Conservation (phyloP, 1,139 yeast species). For the Suhomyces atakaporum region DNA sequence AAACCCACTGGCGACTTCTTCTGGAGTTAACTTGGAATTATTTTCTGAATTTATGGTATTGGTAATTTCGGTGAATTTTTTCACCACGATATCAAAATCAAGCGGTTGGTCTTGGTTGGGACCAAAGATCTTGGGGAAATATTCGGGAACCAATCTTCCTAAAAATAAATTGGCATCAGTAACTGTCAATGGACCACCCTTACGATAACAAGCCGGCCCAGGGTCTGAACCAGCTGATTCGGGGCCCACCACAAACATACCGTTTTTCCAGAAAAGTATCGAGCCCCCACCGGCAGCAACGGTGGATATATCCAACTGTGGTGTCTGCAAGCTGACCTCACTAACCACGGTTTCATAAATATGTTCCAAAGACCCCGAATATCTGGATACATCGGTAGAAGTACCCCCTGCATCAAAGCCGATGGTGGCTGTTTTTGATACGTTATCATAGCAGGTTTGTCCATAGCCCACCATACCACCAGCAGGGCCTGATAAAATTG, state of each 20-base stretch:
- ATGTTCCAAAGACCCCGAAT: constrained; percentile 41
- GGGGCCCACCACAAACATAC: constrained; percentile 51
- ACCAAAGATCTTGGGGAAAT: constrained; percentile 47
- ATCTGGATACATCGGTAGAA: constrained; percentile 49
- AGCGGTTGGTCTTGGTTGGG: constrained; percentile 43
- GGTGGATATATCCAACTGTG: constrained; percentile 48
- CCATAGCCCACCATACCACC: constrained; percentile 56
- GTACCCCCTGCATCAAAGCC: constrained; percentile 54
- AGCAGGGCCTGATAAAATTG: constrained; percentile 52
- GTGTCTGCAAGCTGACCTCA: constrained; percentile 46
- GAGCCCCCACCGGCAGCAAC: constrained; percentile 55
- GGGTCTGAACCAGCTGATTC: constrained; percentile 52
- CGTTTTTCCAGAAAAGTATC: constrained; percentile 47
- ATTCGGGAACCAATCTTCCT: constrained; percentile 43
- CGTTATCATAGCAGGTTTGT: constrained; percentile 41
- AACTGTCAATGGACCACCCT: constrained; percentile 50
- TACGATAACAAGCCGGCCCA: constrained; percentile 50
- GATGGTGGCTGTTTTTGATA: constrained; percentile 36
- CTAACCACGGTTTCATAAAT: constrained; percentile 48
- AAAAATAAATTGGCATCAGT: constrained; percentile 49
- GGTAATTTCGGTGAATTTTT: constrained; percentile 36
- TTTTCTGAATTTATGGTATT: constrained; percentile 32
- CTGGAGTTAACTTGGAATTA: constrained; percentile 30
- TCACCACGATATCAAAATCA: constrained; percentile 33
- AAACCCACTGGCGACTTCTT: constrained; percentile 47